These are phyloP conservation scores for Fusarium tricinctum DNA, from an alignment of 2,329 filamentous ascomycete genomes.

Conservation along the genomic window DNA sequence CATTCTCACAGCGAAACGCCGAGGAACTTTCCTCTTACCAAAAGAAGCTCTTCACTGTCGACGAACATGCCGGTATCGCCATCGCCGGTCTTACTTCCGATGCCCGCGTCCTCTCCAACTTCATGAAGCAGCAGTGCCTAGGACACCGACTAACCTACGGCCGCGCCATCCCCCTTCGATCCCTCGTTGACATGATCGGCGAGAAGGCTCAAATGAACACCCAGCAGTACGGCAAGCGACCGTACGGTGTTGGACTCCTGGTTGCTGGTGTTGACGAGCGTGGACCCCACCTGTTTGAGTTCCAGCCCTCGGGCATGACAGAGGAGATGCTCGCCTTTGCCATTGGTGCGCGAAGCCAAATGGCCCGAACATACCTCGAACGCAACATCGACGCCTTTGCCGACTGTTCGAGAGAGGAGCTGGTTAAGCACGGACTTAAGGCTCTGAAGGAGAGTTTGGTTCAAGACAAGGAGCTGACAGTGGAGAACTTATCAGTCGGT, in stretches of 20 bases:
- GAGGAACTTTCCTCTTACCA: constrained; percentile 99
- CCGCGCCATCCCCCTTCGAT: constrained; percentile 89
- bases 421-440: constrained; percentile 89
- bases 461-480: constrained; percentile 96
- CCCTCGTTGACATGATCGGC: constrained; percentile 91
- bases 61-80: constrained; percentile 94
- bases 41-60: constrained; percentile 98
- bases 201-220: constrained; percentile 98
- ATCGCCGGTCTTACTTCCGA: constrained; percentile 98
- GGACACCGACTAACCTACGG: constrained; percentile 96
- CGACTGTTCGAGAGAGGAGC: constrained; percentile 81
- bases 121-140: constrained; percentile 99
- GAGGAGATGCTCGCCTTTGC: constrained; percentile 98
- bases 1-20: constrained; percentile 82
- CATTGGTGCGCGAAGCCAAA: constrained; percentile 95
- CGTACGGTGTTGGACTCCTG: constrained; percentile 93
- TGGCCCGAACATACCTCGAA: constrained; percentile 97
- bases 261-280: constrained; percentile 94
- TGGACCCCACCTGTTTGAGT: constrained; percentile 97
- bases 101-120: constrained; percentile 98
- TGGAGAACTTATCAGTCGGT: constrained; percentile 95
- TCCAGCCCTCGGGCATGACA: constrained; percentile 95
- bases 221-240: constrained; percentile 95
- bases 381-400: constrained; percentile 88
- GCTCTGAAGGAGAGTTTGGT: constrained; percentile 95